These are phyloP conservation scores for Meyerozyma sp. DNA, from an alignment of 1,139 yeast genomes.

Conservation along the genomic window DNA sequence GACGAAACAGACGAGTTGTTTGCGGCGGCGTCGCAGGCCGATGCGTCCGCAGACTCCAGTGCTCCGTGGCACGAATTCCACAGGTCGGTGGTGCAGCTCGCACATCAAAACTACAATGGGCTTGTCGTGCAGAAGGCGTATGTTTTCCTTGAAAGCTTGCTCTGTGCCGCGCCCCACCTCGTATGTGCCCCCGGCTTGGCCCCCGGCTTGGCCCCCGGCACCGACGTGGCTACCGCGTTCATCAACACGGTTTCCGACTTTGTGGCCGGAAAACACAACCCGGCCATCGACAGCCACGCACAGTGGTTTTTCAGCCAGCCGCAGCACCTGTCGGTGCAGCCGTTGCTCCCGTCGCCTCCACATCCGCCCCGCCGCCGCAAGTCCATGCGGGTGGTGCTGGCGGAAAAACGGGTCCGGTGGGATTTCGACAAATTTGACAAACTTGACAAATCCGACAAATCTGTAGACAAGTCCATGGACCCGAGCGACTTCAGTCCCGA, in stretches of 20 bases:
- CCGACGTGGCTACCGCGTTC: neutral
- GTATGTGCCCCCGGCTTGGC: neutral
- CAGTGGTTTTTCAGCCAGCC: neutral
- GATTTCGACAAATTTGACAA: neutral
- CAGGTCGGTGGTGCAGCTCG: neutral
- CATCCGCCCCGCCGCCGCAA: neutral
- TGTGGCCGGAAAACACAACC: neutral
- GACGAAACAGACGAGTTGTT: neutral
- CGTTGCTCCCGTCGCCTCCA: neutral
- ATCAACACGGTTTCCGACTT: neutral
- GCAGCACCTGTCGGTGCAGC: neutral
- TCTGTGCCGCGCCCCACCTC: neutral
- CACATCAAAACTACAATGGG: neutral
- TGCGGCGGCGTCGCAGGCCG: neutral
- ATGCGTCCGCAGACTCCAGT: neutral
- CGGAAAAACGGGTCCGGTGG: constrained; percentile 1
- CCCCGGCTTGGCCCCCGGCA: neutral
- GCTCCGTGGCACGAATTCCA: neutral
- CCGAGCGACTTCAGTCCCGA: neutral
- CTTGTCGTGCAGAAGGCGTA: neutral
- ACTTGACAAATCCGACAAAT: neutral
- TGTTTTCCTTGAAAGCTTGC: neutral
- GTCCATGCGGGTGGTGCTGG: neutral
- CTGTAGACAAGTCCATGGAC: neutral
- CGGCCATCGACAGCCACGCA: neutral